Conservation (phyloP, 805 yeast species). For the Yarrowia deformans region DNA sequence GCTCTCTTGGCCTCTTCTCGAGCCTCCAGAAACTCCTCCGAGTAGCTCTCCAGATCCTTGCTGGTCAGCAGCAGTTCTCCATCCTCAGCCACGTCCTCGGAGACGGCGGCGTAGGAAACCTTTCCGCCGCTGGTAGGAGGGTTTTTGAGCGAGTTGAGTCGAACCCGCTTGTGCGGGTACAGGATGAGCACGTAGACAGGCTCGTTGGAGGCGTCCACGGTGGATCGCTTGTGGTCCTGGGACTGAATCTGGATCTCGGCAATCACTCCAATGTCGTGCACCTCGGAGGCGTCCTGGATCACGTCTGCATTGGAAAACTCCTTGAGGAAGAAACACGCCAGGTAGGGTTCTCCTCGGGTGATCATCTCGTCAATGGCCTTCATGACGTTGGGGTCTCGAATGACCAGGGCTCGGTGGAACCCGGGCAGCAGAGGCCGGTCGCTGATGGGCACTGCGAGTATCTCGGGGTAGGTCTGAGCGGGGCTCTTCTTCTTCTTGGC, state of each 20-base stretch:
- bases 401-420: constrained; percentile 35
- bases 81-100: constrained; percentile 30
- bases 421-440: constrained; percentile 38
- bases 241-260: constrained; percentile 39
- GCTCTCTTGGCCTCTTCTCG: constrained; percentile 7
- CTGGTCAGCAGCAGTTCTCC: constrained; percentile 35
- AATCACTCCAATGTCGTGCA: constrained; percentile 38
- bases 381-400: constrained; percentile 38
- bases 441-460: constrained; percentile 31
- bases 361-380: constrained; percentile 38
- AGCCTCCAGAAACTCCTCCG: constrained; percentile 23
- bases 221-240: constrained; percentile 36
- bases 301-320: constrained; percentile 35
- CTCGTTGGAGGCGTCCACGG: constrained; percentile 38
- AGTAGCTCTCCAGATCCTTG: constrained; percentile 31
- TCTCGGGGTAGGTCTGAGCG: constrained; percentile 37
- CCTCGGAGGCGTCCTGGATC: constrained; percentile 37
- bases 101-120: constrained; percentile 29
- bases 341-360: constrained; percentile 34
- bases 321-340: constrained; percentile 38
- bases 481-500: constrained; percentile 28
- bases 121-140: constrained; percentile 30
- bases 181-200: constrained; percentile 36
- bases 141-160: constrained; percentile 31
- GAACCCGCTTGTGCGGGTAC: constrained; percentile 39